A percentile compares a stretch with the other conserved stretches of the same genome.
These are phyloP conservation scores for Aureoboletus auriporus DNA, from an alignment of 768 basidiomycete species.

Conservation along the genomic window DNA sequence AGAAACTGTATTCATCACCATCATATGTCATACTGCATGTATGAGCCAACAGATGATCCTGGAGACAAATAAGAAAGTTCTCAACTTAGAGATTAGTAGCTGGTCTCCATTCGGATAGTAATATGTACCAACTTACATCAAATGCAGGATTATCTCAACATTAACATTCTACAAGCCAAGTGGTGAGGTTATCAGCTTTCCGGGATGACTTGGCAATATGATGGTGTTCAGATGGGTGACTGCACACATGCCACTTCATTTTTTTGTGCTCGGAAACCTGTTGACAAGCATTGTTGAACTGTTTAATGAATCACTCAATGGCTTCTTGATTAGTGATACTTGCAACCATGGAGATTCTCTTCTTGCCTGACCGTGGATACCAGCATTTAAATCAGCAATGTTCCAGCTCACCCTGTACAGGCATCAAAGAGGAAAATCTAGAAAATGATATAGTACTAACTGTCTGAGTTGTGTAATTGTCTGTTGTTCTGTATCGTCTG, in stretches of 20 bases:
- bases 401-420: constrained; percentile 24
- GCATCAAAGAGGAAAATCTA: background rate
- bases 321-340: constrained; percentile 28
- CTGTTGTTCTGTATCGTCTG: background rate
- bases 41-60: constrained; percentile 18
- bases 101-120: no score
- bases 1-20: constrained; percentile 26
- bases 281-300: constrained; percentile 2
- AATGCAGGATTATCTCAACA: no score
- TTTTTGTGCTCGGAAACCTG: background rate
- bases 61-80: constrained; percentile 18
- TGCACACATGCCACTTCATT: background rate
- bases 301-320: constrained; percentile 14
- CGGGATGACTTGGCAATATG: no score
- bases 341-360: constrained; percentile 10
- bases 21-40: constrained; percentile 13
- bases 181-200: no score
- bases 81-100: background rate
- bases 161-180: no score
- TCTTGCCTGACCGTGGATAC: constrained; percentile 36
- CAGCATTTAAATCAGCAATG: constrained; percentile 34
- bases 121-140: no score
- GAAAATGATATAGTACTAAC: background rate
- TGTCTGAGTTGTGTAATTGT: background rate
- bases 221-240: no score